Percentiles rank a stretch among this genome's conserved stretches.
These are phyloP conservation scores for Talaromyces sp. DNA, from an alignment of 2,329 filamentous ascomycete genomes.

Conservation along the genomic window DNA sequence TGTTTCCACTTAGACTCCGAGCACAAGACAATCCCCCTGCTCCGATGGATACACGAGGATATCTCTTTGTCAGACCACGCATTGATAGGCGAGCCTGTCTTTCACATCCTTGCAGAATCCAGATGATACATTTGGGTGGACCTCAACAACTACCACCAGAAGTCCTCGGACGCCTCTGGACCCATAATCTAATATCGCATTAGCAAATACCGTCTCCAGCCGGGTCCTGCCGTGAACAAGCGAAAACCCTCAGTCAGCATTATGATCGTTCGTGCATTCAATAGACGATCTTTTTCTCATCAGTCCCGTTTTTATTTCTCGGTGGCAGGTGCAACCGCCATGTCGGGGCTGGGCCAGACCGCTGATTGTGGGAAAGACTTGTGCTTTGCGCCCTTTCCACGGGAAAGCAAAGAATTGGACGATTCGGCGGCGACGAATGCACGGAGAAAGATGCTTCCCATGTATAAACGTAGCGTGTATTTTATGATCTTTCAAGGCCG, in stretches of 20 bases:
- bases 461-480: background rate
- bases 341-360: background rate
- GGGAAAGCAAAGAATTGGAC: background rate
- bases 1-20: background rate
- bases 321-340: background rate
- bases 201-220: conserved; percentile 7
- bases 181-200: background rate
- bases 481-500: background rate
- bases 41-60: background rate
- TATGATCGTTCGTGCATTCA: background rate
- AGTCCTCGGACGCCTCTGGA: background rate
- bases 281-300: background rate
- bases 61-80: background rate
- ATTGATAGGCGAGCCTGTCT: background rate
- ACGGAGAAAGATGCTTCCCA: background rate
- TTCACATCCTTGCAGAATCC: background rate
- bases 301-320: background rate
- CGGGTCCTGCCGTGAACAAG: conserved; percentile 14
- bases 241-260: background rate
- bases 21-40: background rate
- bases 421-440: background rate
- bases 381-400: conserved; percentile 9
- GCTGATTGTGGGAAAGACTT: background rate
- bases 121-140: background rate
- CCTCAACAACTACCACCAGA: background rate